A percentile compares a stretch with the other conserved stretches of the same genome.
These are phyloP conservation scores for Hippophae rhamnoides DNA, from an alignment of 306 rosid species.

Conservation along the genomic window DNA sequence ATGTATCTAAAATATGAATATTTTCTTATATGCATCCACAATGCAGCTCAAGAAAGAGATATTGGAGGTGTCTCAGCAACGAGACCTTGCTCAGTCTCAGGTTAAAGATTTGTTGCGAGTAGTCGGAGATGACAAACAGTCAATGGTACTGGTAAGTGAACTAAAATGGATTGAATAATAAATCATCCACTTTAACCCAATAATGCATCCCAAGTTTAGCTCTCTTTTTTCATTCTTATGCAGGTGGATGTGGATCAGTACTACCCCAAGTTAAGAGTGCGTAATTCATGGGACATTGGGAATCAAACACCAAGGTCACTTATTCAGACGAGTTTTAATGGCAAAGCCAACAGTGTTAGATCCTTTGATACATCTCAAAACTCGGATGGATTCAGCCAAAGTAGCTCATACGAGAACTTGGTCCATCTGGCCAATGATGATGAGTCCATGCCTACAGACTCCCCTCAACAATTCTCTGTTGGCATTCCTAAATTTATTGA, in stretches of 20 bases:
- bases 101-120: conserved; percentile 59
- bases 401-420: conserved; percentile 58
- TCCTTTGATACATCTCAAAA: conserved; percentile 67
- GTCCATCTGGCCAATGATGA: conserved; percentile 56
- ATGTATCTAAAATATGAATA: conserved; percentile 4
- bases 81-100: conserved; percentile 65
- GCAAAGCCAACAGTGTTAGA: conserved; percentile 34
- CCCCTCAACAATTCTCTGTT: conserved; percentile 35
- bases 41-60: conserved; percentile 79
- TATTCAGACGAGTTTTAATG: conserved; percentile 17
- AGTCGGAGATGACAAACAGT: conserved; percentile 42
- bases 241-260: conserved; percentile 46
- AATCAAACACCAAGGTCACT: conserved; percentile 32
- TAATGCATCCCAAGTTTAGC: conserved; percentile 15
- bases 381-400: conserved; percentile 58
- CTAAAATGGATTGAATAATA: not conserved
- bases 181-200: conserved; percentile 13
- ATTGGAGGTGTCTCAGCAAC: conserved; percentile 47
- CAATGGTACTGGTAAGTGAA: conserved; percentile 20
- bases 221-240: conserved; percentile 17
- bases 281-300: conserved; percentile 50
- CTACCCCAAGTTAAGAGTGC: conserved; percentile 55
- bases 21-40: conserved; percentile 12
- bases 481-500: conserved; percentile 24
- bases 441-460: conserved; percentile 30